Evolutionary conservation across 2,329 filamentous ascomycete species (phyloP).

Genomic region (Rhynchosporium agropyri): DNA sequence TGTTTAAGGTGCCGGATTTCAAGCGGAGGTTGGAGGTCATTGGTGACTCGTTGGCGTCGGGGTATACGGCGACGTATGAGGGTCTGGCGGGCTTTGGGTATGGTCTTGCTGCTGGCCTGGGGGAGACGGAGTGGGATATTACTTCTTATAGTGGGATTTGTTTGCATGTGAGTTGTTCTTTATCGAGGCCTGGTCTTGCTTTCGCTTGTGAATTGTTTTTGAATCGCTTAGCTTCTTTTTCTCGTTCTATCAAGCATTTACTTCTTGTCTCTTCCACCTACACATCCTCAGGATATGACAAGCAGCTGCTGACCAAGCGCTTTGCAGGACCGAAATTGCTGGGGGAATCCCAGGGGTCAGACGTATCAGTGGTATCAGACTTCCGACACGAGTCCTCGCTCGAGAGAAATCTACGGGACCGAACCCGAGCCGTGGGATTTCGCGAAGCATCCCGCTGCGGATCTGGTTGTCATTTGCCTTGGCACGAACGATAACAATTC

Average conservation of each 20-base stretch:
- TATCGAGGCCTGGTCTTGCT: too few relatives aligned
- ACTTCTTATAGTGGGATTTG: constrained; percentile 63
- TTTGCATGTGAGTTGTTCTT: constrained; percentile 43
- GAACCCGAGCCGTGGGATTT: constrained; percentile 52
- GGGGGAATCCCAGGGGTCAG: constrained; percentile 53
- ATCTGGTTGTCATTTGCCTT: constrained; percentile 51
- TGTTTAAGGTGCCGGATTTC: constrained; percentile 49
- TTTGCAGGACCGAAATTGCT: constrained; percentile 52
- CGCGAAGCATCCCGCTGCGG: constrained; percentile 46
- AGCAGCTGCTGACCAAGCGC: too few relatives aligned
- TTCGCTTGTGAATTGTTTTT: too few relatives aligned
- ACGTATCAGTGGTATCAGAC: constrained; percentile 61
- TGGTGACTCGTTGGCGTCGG: constrained; percentile 53
- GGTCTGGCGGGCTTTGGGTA: constrained; percentile 59
- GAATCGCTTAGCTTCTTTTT: too few relatives aligned
- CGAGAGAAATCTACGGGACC: constrained; percentile 39
- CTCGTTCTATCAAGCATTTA: too few relatives aligned
- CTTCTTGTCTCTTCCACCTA: too few relatives aligned
- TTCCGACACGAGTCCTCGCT: constrained; percentile 50
- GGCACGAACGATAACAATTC: constrained; percentile 52
- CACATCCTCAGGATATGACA: too few relatives aligned
- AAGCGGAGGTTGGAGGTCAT: constrained; percentile 49
- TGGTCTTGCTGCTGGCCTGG: constrained; percentile 57
- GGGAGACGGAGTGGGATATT: constrained; percentile 60
- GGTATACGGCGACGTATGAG: constrained; percentile 62